Evolutionary conservation across 805 yeast species (phyloP).

Genomic region (Yamadazyma ubonensis): DNA sequence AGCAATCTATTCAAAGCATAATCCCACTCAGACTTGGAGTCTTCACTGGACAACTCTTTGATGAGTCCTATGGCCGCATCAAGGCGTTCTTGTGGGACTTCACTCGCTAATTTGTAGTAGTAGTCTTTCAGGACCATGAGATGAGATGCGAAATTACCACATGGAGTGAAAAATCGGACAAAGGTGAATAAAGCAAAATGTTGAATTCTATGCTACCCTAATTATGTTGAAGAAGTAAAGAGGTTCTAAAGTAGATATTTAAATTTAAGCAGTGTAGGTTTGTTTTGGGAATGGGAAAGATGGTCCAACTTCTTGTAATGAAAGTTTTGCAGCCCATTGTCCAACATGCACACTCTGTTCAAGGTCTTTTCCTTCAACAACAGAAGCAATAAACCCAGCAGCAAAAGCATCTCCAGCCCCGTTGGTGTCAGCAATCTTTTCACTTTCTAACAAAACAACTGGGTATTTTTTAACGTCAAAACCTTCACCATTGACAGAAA

Average conservation of each 20-base stretch:
- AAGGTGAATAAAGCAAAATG: too few species aligned
- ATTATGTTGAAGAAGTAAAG: constrained; percentile 22
- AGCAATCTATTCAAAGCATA: constrained; percentile 78
- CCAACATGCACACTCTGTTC: constrained; percentile 72
- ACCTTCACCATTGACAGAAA: constrained; percentile 53
- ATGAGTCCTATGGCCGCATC: constrained; percentile 67
- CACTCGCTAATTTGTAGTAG: constrained; percentile 76
- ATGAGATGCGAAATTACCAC: constrained; percentile 7
- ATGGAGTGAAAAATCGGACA: too few species aligned
- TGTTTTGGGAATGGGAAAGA: constrained; percentile 82
- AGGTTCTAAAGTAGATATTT: too few species aligned
- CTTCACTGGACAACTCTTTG: constrained; percentile 50
- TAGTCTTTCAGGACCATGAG: constrained; percentile 61
- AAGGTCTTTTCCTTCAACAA: constrained; percentile 69
- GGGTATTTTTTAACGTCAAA: constrained; percentile 52
- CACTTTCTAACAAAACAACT: constrained; percentile 68
- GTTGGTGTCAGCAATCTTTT: constrained; percentile 84
- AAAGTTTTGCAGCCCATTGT: constrained; percentile 93
- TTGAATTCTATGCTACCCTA: constrained; percentile 9
- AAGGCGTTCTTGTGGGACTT: constrained; percentile 68
- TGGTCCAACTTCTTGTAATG: constrained; percentile 93
- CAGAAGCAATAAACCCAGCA: constrained; percentile 89
- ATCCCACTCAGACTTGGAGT: constrained; percentile 62
- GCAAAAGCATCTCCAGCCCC: constrained; percentile 99
- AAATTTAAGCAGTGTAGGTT: constrained; percentile 36